Evolutionary conservation across 176 grass and related monocot species (phyloP).

Genomic region (Oryza punctata): DNA sequence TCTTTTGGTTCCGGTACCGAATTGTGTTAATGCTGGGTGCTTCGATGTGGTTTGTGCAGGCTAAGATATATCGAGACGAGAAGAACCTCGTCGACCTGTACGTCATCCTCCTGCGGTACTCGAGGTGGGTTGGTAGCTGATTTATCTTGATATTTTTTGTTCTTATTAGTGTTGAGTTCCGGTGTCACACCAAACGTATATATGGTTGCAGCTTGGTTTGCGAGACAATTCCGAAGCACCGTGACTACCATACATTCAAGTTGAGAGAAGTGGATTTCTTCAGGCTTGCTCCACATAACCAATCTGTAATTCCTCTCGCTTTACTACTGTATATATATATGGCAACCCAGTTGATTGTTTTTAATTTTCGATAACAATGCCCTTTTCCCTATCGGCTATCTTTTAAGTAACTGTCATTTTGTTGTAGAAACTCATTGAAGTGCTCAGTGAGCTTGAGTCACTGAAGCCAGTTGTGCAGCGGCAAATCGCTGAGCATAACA

Average conservation of each 20-base stretch:
- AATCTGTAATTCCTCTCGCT: constrained; percentile 44
- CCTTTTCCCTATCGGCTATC: background rate
- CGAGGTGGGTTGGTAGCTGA: constrained; percentile 57
- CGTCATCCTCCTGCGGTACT: constrained; percentile 90
- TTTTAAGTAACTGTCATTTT: constrained; percentile 23
- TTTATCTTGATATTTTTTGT: constrained; percentile 24
- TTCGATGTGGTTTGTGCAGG: constrained; percentile 52
- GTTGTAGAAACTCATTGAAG: constrained; percentile 80
- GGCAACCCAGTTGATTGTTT: constrained; percentile 4
- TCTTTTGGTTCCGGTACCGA: background rate
- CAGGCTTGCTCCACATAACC: constrained; percentile 42
- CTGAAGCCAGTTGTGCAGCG: constrained; percentile 82
- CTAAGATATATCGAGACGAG: constrained; percentile 92
- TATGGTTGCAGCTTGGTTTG: constrained; percentile 73
- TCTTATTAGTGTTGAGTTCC: constrained; percentile 6
- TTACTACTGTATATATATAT: constrained; percentile 9
- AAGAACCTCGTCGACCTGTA: constrained; percentile 91
- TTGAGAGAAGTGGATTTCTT: constrained; percentile 53
- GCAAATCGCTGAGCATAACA: constrained; percentile 65
- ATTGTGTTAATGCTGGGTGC: constrained; percentile 34
- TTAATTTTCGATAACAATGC: background rate
- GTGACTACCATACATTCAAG: constrained; percentile 66
- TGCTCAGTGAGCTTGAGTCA: constrained; percentile 87
- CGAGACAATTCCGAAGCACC: constrained; percentile 92
- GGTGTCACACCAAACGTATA: constrained; percentile 11